These are phyloP conservation scores for Saccharum hybrid DNA, from an alignment of 202 grass and related monocot genomes.

Conservation along the genomic window DNA sequence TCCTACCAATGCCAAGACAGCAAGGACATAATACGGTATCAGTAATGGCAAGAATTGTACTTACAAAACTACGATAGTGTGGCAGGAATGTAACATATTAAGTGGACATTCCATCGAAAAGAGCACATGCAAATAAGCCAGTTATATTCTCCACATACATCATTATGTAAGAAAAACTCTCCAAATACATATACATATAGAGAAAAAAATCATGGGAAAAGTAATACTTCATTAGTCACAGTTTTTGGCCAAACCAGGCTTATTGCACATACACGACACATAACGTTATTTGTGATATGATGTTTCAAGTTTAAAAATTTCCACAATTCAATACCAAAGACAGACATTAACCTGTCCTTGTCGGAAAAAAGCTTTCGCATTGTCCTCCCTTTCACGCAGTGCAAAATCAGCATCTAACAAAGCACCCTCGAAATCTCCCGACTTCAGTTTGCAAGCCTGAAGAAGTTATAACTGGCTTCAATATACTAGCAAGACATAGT, in stretches of 20 bases:
- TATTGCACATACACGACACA: constrained; percentile 29
- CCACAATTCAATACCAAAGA: constrained; percentile 15
- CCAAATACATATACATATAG: neutral
- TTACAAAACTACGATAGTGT: constrained; percentile 1
- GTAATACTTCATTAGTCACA: neutral
- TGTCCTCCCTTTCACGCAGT: constrained; percentile 82
- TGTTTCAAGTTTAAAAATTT: constrained; percentile 19
- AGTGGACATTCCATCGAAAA: neutral
- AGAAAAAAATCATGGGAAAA: constrained; percentile 1
- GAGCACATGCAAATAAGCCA: neutral
- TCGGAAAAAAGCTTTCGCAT: constrained; percentile 91
- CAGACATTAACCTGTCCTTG: constrained; percentile 72
- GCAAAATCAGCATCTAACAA: constrained; percentile 97
- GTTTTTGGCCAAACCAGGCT: constrained; percentile 16
- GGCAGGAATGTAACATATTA: constrained; percentile 21
- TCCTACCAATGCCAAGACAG: neutral
- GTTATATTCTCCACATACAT: neutral
- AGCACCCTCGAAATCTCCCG: constrained; percentile 78
- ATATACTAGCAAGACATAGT: constrained; percentile 18
- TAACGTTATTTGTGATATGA: neutral
- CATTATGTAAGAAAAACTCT: neutral
- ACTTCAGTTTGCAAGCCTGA: constrained; percentile 94
- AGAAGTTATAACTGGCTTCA: constrained; percentile 40
- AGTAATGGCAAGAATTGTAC: neutral
- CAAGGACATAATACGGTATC: neutral